Base-by-base conservation (phyloP, 805 yeast species). In the Saccharomycopsis schoenii region DNA sequence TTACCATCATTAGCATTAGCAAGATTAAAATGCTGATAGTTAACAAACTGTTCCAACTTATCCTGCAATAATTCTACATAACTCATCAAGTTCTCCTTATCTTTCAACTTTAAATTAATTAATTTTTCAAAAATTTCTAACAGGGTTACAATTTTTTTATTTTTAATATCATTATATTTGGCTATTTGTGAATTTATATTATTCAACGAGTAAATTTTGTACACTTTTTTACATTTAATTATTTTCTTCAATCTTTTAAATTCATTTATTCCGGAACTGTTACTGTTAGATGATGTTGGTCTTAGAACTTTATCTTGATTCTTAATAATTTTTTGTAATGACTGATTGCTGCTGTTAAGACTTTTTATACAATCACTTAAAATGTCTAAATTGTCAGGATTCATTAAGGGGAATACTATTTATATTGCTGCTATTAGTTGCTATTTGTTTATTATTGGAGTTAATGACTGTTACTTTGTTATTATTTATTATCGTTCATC, bases 121-220 rank as follows among this genome's bases (percentile, higher is more conserved):
- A 64, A 59, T 41, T 58, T 60, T 36, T 61, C 65, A 25, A 62
- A 43, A 29, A 59, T 63, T 37, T 56, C 66, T 41, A 60, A 51
- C 63, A 62, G 56, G 60, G 52, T 61, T 57, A 64, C 41, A n/a
- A 64, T 64, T 29, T 55, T 34, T 24, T 60, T 57, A 47, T 62
- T 62, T 37, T 64, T 62, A 17, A 62, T 60, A 39, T 47, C 43
- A 54, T 64, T 64, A 37, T 61, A 64, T 19, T 62, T 57, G n/a
- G 60, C 52, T 50, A 64, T 62, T 51, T 64, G 65, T 12, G 60
- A 61, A 55, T 64, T 64, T 10, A 64, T 54, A 37, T 60, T 58
- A 1, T 56, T 56, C 17, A 64, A 60, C 6, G 66, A 64, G 54
- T 64, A 64, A n/a, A 62, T 56, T 39, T 25, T 55, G 39, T 62